Evolutionary conservation across 768 basidiomycete genomes (phyloP).

Genomic region (Tylopilus intermedius): DNA sequence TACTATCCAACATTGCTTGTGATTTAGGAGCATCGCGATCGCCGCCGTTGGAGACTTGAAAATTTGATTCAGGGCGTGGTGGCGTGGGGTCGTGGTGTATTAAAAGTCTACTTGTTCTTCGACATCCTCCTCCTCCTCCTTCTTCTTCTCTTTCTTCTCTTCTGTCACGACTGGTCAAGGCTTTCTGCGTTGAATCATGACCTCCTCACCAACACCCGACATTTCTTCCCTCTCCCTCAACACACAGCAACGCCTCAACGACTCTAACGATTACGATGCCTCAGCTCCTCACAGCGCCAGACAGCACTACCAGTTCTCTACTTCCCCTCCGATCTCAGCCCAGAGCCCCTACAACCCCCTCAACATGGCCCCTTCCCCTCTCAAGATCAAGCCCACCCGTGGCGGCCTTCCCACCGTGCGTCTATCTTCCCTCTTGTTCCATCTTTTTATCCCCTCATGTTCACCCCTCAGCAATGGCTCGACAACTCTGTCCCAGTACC

Average conservation of each 20-base stretch:
- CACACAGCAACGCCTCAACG: slow-evolving; percentile 68
- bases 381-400: slow-evolving; percentile 69
- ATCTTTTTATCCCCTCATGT: slow-evolving; percentile 22
- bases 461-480: slow-evolving; percentile 70
- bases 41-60: neutral
- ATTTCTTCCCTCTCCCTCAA: slow-evolving; percentile 72
- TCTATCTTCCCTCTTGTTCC: slow-evolving; percentile 22
- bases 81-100: slow-evolving; percentile 31
- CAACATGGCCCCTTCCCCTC: slow-evolving; percentile 61
- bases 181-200: slow-evolving; percentile 50
- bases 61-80: slow-evolving; percentile 21
- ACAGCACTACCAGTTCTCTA: slow-evolving; percentile 66
- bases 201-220: slow-evolving; percentile 71
- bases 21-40: slow-evolving; percentile 1
- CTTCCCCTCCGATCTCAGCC: slow-evolving; percentile 54
- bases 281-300: slow-evolving; percentile 44
- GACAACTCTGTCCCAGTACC: slow-evolving; percentile 44
- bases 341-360: slow-evolving; percentile 46
- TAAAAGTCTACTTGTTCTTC: neutral
- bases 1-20: no score
- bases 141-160: slow-evolving; percentile 3
- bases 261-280: slow-evolving; percentile 80
- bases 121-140: slow-evolving; percentile 13
- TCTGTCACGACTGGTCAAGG: slow-evolving; percentile 30
- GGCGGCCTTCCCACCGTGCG: slow-evolving; percentile 70